These are phyloP conservation scores for Colletotrichum simmondsii DNA, from an alignment of 2,329 filamentous ascomycete genomes.

Conservation along the genomic window DNA sequence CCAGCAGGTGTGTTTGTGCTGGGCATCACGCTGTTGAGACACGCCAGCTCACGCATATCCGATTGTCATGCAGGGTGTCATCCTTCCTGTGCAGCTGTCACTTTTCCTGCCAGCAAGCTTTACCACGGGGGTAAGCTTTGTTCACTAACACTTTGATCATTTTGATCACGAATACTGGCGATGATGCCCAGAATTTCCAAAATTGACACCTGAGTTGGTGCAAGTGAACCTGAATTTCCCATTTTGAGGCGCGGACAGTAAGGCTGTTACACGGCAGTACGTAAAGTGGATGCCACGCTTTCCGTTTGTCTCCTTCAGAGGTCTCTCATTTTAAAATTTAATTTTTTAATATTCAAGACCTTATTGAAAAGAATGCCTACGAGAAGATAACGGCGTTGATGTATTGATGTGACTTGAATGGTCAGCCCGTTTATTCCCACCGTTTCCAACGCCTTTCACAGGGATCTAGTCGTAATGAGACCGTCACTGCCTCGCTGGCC, in stretches of 20 bases:
- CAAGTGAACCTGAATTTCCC: neutral
- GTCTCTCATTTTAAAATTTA: too few relatives aligned
- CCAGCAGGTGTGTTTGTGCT: neutral
- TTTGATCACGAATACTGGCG: neutral
- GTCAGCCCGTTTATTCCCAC: neutral
- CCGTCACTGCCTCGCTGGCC: neutral
- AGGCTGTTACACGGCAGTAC: neutral
- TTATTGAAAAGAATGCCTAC: too few relatives aligned
- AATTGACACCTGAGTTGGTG: neutral
- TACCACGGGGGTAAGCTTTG: neutral
- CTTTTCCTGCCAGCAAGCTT: neutral
- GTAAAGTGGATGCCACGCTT: neutral
- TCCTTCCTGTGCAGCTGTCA: neutral
- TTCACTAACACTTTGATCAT: neutral
- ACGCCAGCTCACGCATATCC: slow-evolving; percentile 8
- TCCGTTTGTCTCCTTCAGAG: neutral
- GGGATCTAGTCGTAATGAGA: neutral
- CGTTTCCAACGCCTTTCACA: neutral
- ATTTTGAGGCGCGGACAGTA: neutral
- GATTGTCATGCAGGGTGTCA: slow-evolving; percentile 5
- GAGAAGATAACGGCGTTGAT: too few relatives aligned
- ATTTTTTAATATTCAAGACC: too few relatives aligned
- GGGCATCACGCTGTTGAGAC: slow-evolving; percentile 28
- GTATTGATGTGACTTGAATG: too few relatives aligned
- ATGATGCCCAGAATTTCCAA: neutral